Conservation (phyloP, 2,329 filamentous ascomycete species). For the Sordariomycetes sp. region DNA sequence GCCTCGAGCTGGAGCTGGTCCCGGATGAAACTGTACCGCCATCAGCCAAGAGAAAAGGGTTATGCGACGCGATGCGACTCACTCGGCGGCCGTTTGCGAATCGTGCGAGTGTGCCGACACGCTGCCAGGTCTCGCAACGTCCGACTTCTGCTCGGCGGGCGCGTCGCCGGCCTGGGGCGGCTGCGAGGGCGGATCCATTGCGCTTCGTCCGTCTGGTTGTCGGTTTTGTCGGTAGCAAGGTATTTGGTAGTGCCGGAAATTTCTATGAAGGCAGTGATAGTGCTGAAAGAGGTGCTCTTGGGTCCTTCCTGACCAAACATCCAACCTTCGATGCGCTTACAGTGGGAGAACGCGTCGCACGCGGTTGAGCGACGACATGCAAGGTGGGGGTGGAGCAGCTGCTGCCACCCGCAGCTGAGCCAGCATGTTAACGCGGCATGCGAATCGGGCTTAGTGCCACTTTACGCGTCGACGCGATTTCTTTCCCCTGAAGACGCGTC, state of each 20-base stretch:
- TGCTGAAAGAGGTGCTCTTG: not conserved
- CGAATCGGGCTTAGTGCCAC: slow-evolving; percentile 21
- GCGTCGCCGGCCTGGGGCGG: not conserved
- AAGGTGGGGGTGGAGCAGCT: not conserved
- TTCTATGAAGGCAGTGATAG: slow-evolving; percentile 1
- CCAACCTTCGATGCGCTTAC: not conserved
- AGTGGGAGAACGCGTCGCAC: slow-evolving; percentile 1
- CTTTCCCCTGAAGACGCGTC: slow-evolving; percentile 2
- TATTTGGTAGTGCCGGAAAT: not conserved
- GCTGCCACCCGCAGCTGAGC: not conserved
- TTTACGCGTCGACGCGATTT: slow-evolving; percentile 25
- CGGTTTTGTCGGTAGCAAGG: not conserved
- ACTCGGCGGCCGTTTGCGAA: slow-evolving; percentile 65
- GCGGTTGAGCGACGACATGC: not conserved
- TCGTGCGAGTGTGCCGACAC: slow-evolving; percentile 45
- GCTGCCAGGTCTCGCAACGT: slow-evolving; percentile 36
- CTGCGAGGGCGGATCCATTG: slow-evolving; percentile 3
- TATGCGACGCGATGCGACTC: slow-evolving; percentile 11
- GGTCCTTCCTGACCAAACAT: not conserved
- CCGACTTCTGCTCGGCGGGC: slow-evolving; percentile 4
- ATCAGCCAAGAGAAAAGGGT: not conserved
- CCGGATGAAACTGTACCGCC: slow-evolving; percentile 58
- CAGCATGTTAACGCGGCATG: slow-evolving; percentile 10
- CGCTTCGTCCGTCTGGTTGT: not conserved
- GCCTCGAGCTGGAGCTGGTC: slow-evolving; percentile 84